Base-by-base conservation (phyloP, 2,329 filamentous ascomycete species). In the Alternaria sp. region DNA sequence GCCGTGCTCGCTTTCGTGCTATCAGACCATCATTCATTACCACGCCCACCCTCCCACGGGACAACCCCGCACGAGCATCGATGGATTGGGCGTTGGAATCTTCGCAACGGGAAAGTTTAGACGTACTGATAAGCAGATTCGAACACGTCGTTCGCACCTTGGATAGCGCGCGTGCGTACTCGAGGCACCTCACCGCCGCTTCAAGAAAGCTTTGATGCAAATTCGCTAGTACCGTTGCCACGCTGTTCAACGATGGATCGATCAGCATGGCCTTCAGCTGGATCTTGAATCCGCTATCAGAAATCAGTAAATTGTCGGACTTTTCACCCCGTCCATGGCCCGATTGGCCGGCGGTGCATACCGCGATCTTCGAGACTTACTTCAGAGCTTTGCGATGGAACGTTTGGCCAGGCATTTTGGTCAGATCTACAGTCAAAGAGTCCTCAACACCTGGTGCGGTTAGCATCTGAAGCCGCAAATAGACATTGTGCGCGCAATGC, bases 201-300 rank as follows among this genome's bases (percentile, higher is more conserved):
- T 96, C 93, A 17, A 83, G 73, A 72, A 97, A 95, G 30, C 89
- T 89, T n/a, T 86, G 85, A 72, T 90, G 87, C 4, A 97, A 82
- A 70, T 96, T 97, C n/a, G 81, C 79, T 5, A 95, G 83, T 12
- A 96, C 91, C 0, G 89, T 92, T 5, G 77, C 69, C 8, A 86
- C 76, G 4, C 89, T 87, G 81, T 98, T 98, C 82, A 95, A 90
- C 4, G 85, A 81, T 5, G 91, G 92, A 77, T 96, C 93, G 71
- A 92, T 90, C 77, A 93, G 91, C 89, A 96, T 94, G 53, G 88
- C 84, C 71, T 96, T 91, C 55, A 93, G 90, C 76, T 97, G 93
- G 56, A 96, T 89, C 77, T 93, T 94, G 83, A 98, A 93, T 4
- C 89, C 82, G 73, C 82, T 84, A 63, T 63, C 70, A 59, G 62